Evolutionary conservation across 2,329 filamentous ascomycete species (phyloP).

Genomic region (Annulohypoxylon truncatum): DNA sequence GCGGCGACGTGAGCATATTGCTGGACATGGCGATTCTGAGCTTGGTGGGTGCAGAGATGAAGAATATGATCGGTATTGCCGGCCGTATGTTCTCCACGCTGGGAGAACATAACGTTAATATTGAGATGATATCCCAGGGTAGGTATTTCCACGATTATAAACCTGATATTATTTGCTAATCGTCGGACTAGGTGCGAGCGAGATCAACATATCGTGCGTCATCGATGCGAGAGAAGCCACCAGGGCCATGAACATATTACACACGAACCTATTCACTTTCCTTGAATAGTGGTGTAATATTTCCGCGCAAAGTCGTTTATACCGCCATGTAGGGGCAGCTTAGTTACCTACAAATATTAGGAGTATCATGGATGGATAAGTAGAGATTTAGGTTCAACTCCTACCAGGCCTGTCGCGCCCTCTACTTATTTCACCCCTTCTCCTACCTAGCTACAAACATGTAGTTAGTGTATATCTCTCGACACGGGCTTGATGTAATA

Average conservation of each 20-base stretch:
- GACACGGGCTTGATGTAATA: background rate
- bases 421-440: too few relatives aligned
- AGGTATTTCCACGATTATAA: slow-evolving; percentile 45
- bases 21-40: slow-evolving; percentile 95
- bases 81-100: slow-evolving; percentile 95
- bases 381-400: too few relatives aligned
- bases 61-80: slow-evolving; percentile 95
- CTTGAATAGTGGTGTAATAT: slow-evolving; percentile 68
- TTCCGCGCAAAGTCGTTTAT: background rate
- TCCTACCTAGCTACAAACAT: too few relatives aligned
- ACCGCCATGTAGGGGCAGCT: background rate
- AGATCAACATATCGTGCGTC: slow-evolving; percentile 99
- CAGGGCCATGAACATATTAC: slow-evolving; percentile 93
- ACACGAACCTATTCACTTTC: slow-evolving; percentile 97
- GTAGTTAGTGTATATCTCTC: background rate
- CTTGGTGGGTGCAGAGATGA: slow-evolving; percentile 94
- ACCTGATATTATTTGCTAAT: slow-evolving; percentile 6
- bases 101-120: slow-evolving; percentile 93
- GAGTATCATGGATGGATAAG: too few relatives aligned
- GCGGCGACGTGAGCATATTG: slow-evolving; percentile 90
- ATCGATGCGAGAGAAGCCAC: slow-evolving; percentile 92
- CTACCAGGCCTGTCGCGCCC: too few relatives aligned
- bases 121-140: slow-evolving; percentile 99
- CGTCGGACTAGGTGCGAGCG: slow-evolving; percentile 78
- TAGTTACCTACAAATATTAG: background rate